Evolutionary conservation across 1,139 yeast species (phyloP).

Genomic region (Scheffersomyces lignicola): DNA sequence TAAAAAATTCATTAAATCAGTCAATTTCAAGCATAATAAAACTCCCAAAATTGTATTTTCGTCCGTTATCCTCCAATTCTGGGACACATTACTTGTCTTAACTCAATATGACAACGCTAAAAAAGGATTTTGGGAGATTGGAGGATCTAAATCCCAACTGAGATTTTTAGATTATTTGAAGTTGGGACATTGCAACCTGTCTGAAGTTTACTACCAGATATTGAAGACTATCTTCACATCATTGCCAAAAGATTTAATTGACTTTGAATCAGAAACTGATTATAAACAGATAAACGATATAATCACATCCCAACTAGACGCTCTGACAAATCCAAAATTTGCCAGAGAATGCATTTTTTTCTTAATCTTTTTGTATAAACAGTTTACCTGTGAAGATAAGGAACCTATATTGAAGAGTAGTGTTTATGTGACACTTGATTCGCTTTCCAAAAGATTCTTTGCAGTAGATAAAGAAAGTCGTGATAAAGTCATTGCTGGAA

Average conservation of each 20-base stretch:
- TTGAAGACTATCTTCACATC: conserved; percentile 10
- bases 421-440: not conserved
- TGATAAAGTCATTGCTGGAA: too few relatives aligned
- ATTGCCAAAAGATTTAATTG: conserved; percentile 18
- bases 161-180: conserved; percentile 47
- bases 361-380: not conserved
- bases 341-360: conserved; percentile 11
- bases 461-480: too few relatives aligned
- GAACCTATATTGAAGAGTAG: not conserved
- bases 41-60: conserved; percentile 43
- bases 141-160: conserved; percentile 38
- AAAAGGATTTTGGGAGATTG: conserved; percentile 55
- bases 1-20: conserved; percentile 51
- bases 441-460: not conserved
- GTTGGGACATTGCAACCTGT: conserved; percentile 55
- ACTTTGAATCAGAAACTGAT: conserved; percentile 12
- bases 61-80: conserved; percentile 44
- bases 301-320: conserved; percentile 18
- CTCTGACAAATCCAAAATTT: conserved; percentile 18
- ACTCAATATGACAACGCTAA: conserved; percentile 33
- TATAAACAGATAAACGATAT: conserved; percentile 8
- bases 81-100: conserved; percentile 46
- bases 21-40: conserved; percentile 38
- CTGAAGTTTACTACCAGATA: conserved; percentile 45
- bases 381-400: not conserved